Evolutionary conservation across 495 filamentous ascomycete genomes (phyloP), one percentile per base, ranked within the genome.

Genomic region (Penicillium ochrochloron): DNA sequence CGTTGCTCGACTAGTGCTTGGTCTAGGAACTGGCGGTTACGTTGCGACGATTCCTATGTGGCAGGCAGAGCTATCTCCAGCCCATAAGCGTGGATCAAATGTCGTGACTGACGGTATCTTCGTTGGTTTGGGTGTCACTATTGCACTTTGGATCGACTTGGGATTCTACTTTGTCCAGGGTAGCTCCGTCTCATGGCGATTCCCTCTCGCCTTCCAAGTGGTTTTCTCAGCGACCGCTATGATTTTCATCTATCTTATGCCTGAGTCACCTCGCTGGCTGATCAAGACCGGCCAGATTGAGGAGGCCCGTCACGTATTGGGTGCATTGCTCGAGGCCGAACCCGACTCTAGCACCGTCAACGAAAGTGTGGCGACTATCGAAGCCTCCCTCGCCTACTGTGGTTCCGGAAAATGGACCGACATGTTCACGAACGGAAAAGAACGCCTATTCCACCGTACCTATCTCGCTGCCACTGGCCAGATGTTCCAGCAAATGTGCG

Each of bases 201-300:
- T 84, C 41, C 78, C 82, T 2, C 64, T 84, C 7, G 78, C 73
- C 5, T 76, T 83, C 35, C 78, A 83, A 52, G 77, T 79, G 63
- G 56, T 84, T 46, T 80, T 83, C 67, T 80, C 82, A 23, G 65
- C 81, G 66, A 66, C 80, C 33, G 68, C 82, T 14, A 80, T 65
- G 61, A 72, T 37, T n/a, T 67, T 68, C 12, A 68, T 78, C 9
- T 76, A 67, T 41, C 60, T 70, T 19, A 69, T 77, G 27, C 75
- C 78, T 5, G 75, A 77, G 46, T 76, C 73, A 10, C 78, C 78
- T 11, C 74, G 79, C 10, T 81, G 75, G 77, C 67, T 81, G 2
- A 59, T 74, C 58, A 75, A 69, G 65, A 61, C 63, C 12, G 65
- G 60, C 42, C 55, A 73, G 12, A 59, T 61, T 12, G 70, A 69